Base-by-base conservation (phyloP, 352 stramenopile species). In the Blastocystis sp. region DNA sequence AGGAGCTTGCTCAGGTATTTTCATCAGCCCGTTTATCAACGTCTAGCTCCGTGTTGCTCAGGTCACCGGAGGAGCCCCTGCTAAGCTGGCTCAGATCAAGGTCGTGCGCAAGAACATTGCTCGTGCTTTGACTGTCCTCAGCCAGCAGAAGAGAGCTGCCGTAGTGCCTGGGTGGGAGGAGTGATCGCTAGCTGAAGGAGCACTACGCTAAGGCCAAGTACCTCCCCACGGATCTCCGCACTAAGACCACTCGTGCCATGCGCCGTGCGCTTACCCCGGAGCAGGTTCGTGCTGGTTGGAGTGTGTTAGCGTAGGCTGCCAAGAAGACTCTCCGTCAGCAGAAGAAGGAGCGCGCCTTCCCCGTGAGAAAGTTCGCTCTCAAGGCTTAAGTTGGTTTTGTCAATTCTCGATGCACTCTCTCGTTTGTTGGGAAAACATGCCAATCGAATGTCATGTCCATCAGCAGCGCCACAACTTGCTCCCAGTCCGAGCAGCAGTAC, bases 41-140 rank as follows among this genome's bases (percentile, higher is more conserved):
- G 56, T 53, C 48, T 43, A 97, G 92, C 94, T 99, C 88, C 95
- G 97, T 90, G 96, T 99, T 76, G 95, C 96, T 89, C 98, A 99
- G 94, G 96, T 98, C 65, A 99, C 97, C 64, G 96, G 96, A 88
- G 97, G 97, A 79, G 96, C 97, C 52, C 95, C 96, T 78, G 97
- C 95, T 64, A 99, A 99, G 94, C 95, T 99, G 88, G 94, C 95
- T 91, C 98, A 99, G 93, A 99, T 99, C 92, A 96, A 96, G 90
- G 92, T 95, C 59, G 96, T 99, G 28, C 96, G 97, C 92, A 99
- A 99, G 92, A 96, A 94, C 86, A 99, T 99, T 90, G 97, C 97
- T 59, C 96, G 97, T 89, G 94, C 98, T 61, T 92, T 99, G 86
- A 99, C 97, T 84, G 96, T 99, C 64, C 97, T 98, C 95, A 99